Evolutionary conservation across 805 yeast genomes (phyloP).

Genomic region (Sungouiozyma ichnusensis): DNA sequence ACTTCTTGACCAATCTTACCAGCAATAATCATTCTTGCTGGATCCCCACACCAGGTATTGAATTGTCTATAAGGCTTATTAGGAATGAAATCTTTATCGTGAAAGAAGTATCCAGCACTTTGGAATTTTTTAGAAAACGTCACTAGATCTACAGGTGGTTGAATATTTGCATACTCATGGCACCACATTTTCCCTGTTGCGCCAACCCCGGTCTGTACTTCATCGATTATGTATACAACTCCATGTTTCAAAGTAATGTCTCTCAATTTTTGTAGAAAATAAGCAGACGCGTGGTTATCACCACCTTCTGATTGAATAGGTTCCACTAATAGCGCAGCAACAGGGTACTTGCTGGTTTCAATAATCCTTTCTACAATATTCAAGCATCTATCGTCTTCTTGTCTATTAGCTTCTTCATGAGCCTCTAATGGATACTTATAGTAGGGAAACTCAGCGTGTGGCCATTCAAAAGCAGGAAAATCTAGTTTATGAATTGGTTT

Average conservation of each 20-base stretch:
- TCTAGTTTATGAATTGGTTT: constrained; percentile 91
- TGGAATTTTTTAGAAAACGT: constrained; percentile 66
- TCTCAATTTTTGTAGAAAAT: constrained; percentile 53
- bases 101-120: constrained; percentile 61
- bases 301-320: constrained; percentile 79
- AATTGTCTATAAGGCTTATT: constrained; percentile 57
- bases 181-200: constrained; percentile 68
- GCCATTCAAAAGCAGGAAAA: constrained; percentile 93
- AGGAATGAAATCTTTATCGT: constrained; percentile 48
- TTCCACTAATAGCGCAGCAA: constrained; percentile 84
- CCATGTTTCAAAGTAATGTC: constrained; percentile 47
- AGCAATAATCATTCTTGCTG: constrained; percentile 56
- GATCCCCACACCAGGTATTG: constrained; percentile 75
- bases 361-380: constrained; percentile 63
- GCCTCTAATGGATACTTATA: constrained; percentile 77
- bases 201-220: constrained; percentile 68
- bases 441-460: constrained; percentile 85
- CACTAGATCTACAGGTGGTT: constrained; percentile 56
- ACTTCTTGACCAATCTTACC: constrained; percentile 49
- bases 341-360: constrained; percentile 57
- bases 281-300: constrained; percentile 57
- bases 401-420: constrained; percentile 48
- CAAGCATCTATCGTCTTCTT: constrained; percentile 77
- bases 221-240: constrained; percentile 55
- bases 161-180: constrained; percentile 56